phyloP scores from a whole-genome alignment of 31 red algal genomes.

The Porphyra umbilicalis region DNA sequence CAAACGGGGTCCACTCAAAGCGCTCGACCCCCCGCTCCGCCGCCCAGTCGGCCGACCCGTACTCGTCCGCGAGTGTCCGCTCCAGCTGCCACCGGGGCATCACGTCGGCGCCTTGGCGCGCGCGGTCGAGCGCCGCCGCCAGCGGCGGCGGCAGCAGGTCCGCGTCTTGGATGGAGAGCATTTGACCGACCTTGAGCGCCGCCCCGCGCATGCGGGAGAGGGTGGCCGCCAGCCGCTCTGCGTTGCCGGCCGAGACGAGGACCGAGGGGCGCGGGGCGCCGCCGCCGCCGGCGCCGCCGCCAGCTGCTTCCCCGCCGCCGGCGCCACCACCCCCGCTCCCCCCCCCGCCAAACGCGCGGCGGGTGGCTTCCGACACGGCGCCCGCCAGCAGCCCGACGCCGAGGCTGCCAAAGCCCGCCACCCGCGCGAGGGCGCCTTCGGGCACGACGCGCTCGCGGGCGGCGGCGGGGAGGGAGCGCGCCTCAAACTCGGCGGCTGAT shows the following conservation, averaged over 20 bases:
- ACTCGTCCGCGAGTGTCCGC: slow-evolving; percentile 19
- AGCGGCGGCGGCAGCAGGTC: slow-evolving; percentile 36
- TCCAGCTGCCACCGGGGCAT: slow-evolving; percentile 64
- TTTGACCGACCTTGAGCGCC: slow-evolving; percentile 76
- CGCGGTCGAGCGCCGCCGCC: slow-evolving; percentile 34
- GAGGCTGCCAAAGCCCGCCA: slow-evolving; percentile 24
- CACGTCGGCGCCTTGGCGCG: slow-evolving; percentile 47
- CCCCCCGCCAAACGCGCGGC: neutral
- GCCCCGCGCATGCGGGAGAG: slow-evolving; percentile 76
- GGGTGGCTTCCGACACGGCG: slow-evolving; percentile 21
- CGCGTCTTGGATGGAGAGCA: slow-evolving; percentile 73
- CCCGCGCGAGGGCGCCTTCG: slow-evolving; percentile 23
- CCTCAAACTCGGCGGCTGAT: slow-evolving; percentile 1
- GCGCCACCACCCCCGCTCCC: neutral
- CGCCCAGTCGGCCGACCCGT: slow-evolving; percentile 30
- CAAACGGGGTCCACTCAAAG: slow-evolving; percentile 47
- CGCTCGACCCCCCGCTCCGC: neutral
- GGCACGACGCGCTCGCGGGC: slow-evolving; percentile 22
- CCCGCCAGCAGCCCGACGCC: slow-evolving; percentile 14
- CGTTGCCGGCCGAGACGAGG: slow-evolving; percentile 45
- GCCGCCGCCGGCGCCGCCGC: neutral
- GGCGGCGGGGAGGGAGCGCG: neutral
- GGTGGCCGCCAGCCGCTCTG: slow-evolving; percentile 46
- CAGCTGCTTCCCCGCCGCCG: neutral
- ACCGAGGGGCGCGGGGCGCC: neutral